Evolutionary conservation across 441 rosid genomes (phyloP), one percentile per base, ranked within the genome.

Genomic region (Hypseocharis bilobata): DNA sequence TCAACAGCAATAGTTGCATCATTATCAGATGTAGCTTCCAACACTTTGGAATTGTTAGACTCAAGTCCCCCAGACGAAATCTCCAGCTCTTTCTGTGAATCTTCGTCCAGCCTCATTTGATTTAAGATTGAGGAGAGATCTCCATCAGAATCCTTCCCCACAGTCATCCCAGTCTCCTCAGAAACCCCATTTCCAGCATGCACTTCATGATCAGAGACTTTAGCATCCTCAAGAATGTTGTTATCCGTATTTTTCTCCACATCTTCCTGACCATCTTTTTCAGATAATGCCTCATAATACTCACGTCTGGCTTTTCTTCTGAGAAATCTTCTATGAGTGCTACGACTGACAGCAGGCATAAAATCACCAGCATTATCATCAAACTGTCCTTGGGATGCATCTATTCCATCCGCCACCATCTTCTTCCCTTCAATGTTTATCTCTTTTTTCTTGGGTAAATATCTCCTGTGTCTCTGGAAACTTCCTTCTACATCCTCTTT

Each of bases 341-440:
- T 86, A 55, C 91, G 83, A 78, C 98, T 86, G 23, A 90, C 98
- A 26, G 92, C 96, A 69, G 94, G 98, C 78, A 42, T 75, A 94
- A 94, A 92, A 69, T 86, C 92, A 80, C 80, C 82, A 64, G 75
- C 75, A 70, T 80, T 71, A 70, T 84, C 85, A 20, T 80, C 91
- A 72, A 66, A 60, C 60, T 81, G 77, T 0, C 95, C 97, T 52
- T 79, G 85, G 3, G 97, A 90, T 17, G 95, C 96, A 76, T 91
- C 96, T 60, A 92, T 36, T 61, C 96, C 97, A 72, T 83, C 87
- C 0, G 84, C 96, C 59, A 88, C 87, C 88, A 86, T 88, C 82
- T 82, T 84, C 73, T 84, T 88, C 71, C 95, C 91, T 67, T 87
- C 96, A 54, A 85, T 66, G 11, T 73, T 87, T 0, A 87, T 69